These are phyloP conservation scores for Austroboletus novae-zelandiae DNA, from an alignment of 1,284 basidiomycete genomes.

Conservation along the genomic window DNA sequence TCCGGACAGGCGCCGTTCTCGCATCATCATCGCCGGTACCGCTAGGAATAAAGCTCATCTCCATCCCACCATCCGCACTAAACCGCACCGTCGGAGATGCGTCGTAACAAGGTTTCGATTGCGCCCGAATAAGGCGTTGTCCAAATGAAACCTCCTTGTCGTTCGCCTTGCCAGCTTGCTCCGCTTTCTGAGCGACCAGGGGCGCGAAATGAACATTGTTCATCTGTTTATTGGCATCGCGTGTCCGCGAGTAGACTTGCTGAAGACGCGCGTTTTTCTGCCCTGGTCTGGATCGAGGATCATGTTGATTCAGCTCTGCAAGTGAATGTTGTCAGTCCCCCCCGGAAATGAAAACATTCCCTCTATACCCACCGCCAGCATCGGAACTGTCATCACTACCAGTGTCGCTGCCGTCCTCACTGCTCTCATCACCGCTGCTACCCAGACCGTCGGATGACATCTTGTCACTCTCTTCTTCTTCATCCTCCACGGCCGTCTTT, in stretches of 20 bases:
- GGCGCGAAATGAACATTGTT: constrained; percentile 60
- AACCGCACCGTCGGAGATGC: constrained; percentile 11
- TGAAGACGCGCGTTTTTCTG: constrained; percentile 46
- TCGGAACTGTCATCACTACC: constrained; percentile 51
- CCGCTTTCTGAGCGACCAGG: constrained; percentile 47
- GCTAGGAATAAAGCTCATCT: constrained; percentile 65
- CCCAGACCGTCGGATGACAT: constrained; percentile 69
- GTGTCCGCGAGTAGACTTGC: constrained; percentile 43
- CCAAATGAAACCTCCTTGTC: constrained; percentile 66
- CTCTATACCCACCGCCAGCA: constrained; percentile 45
- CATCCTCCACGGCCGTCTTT: constrained; percentile 86
- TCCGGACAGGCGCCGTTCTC: constrained; percentile 8
- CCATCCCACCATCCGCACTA: constrained; percentile 53
- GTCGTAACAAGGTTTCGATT: constrained; percentile 8
- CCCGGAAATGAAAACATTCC: constrained; percentile 18
- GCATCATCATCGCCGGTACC: constrained; percentile 34
- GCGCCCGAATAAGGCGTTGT: constrained; percentile 48
- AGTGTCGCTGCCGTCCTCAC: constrained; percentile 38
- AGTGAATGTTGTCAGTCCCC: constrained; percentile 4
- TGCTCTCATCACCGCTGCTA: constrained; percentile 45
- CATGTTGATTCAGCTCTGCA: constrained; percentile 52
- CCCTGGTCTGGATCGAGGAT: constrained; percentile 43
- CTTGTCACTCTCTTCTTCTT: constrained; percentile 85
- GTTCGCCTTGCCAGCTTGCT: constrained; percentile 29
- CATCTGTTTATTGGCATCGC: constrained; percentile 38